phyloP scores from a whole-genome alignment of 768 basidiomycete genomes.

The Hortiboletus flavorubellus region DNA sequence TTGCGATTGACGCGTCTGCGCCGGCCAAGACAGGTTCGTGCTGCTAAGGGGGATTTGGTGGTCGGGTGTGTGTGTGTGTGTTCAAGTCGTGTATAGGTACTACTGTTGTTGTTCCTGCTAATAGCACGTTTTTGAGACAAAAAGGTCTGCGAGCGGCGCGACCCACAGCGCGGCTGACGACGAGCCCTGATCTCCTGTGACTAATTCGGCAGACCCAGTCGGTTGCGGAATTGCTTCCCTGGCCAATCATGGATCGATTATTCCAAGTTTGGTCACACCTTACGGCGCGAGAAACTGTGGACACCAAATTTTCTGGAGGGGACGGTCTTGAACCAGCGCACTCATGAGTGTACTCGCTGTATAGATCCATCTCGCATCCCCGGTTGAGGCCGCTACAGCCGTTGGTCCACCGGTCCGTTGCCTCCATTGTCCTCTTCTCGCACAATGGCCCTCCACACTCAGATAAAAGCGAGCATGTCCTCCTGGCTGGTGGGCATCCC shows the following conservation, averaged over 20 bases:
- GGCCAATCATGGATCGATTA: constrained; percentile 81
- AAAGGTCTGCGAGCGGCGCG: constrained; percentile 79
- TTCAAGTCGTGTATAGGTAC: constrained; percentile 25
- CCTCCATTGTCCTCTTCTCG: background rate
- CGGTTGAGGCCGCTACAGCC: constrained; percentile 80
- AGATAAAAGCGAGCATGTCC: constrained; percentile 10
- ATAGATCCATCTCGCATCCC: constrained; percentile 70
- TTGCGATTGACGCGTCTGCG: constrained; percentile 62
- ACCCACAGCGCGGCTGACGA: constrained; percentile 81
- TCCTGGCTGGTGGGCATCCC: background rate
- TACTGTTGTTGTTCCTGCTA: constrained; percentile 23
- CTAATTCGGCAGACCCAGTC: constrained; percentile 86
- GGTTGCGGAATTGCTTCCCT: constrained; percentile 95
- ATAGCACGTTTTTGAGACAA: constrained; percentile 12
- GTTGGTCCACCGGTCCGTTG: constrained; percentile 47
- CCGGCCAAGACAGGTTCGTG: constrained; percentile 56
- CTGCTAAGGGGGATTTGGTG: constrained; percentile 41
- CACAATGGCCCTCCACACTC: constrained; percentile 1
- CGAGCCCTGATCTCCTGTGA: constrained; percentile 85
- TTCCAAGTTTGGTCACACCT: constrained; percentile 68
- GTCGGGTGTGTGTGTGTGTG: constrained; percentile 5
- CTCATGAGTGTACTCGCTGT: constrained; percentile 60
- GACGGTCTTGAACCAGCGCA: constrained; percentile 93
- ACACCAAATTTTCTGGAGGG: constrained; percentile 95
- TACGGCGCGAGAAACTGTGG: constrained; percentile 63